phyloP scores from a whole-genome alignment of 805 yeast genomes.

The Schwanniomyces occidentalis region DNA sequence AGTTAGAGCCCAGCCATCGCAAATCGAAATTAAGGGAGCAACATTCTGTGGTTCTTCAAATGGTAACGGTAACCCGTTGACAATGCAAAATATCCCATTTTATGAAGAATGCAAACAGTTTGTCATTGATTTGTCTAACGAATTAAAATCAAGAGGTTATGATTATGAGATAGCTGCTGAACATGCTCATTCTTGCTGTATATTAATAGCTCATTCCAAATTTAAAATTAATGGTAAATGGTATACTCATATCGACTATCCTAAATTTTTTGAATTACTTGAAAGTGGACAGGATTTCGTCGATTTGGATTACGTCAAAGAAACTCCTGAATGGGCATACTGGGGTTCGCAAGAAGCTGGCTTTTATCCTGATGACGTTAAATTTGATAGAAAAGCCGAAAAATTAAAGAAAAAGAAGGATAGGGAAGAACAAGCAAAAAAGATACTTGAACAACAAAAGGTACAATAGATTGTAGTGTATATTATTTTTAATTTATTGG shows the following conservation, averaged over 20 bases:
- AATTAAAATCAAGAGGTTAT: constrained; percentile 64
- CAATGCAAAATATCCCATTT: constrained; percentile 95
- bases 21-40: constrained; percentile 92
- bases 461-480: constrained; percentile 1
- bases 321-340: constrained; percentile 89
- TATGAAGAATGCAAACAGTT: constrained; percentile 85
- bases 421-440: constrained; percentile 30
- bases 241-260: constrained; percentile 88
- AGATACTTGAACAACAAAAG: constrained; percentile 11
- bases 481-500: no score
- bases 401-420: constrained; percentile 47
- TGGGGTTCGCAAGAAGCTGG: constrained; percentile 88
- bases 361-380: constrained; percentile 82
- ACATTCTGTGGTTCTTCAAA: constrained; percentile 90
- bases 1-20: constrained; percentile 76
- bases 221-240: constrained; percentile 72
- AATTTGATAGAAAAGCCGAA: constrained; percentile 64
- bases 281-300: constrained; percentile 65
- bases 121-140: constrained; percentile 62
- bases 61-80: constrained; percentile 82
- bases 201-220: constrained; percentile 73
- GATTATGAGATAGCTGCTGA: constrained; percentile 87
- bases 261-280: constrained; percentile 68
- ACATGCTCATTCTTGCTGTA: constrained; percentile 94
- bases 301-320: constrained; percentile 76